Evolutionary conservation across 2,329 filamentous ascomycete species (phyloP), one percentile per base, ranked within the genome.

Genomic region (Corniculantispora saksenae): DNA sequence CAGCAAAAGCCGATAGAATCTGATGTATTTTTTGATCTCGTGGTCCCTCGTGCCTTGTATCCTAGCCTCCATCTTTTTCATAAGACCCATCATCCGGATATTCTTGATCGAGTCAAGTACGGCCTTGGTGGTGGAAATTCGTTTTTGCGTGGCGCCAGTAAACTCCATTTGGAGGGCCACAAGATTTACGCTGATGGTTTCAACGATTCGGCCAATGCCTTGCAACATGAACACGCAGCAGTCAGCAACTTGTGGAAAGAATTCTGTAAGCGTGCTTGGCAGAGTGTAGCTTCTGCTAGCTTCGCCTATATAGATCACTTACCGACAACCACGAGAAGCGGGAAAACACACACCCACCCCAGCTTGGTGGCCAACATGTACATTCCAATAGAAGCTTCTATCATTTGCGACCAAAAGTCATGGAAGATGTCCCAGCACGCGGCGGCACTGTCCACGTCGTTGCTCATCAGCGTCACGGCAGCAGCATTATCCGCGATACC

Each of bases 31-130:
- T 23, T 56, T 47, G 13, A 67, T 60, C 54, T 67, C 67, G 6
- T 43, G 6, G 15, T 62, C 54, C 27, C 66, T 59, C 15, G 57
- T 53, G 2, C n/a, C 32, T 27, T 61, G 67, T n/a, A 69, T 63
- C 21, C 65, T 63, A 15, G 47, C 35, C n/a, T 66, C 38, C 45
- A 66, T 64, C 10, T 51, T 53, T n/a, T 64, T 55, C 15, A 59
- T 43, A 29, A 64, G 47, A 57, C 67, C 67, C 66, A 68, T 67
- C 65, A 68, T 68, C n/a, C 64, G 67, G 61, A 68, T 64, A 43
- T 61, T 66, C 27, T 68, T 68, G 25, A 68, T 66, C 2, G 63
- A 61, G 63, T 68, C 66, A 23, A 68, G 63, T 1, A 66, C 60
- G 3, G 63, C 54, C 55, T 64, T 68, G 9, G 62, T 67, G 4